Evolutionary conservation across 768 basidiomycete species (phyloP), one percentile per base, ranked within the genome.

Genomic region (Astraeus odoratus): DNA sequence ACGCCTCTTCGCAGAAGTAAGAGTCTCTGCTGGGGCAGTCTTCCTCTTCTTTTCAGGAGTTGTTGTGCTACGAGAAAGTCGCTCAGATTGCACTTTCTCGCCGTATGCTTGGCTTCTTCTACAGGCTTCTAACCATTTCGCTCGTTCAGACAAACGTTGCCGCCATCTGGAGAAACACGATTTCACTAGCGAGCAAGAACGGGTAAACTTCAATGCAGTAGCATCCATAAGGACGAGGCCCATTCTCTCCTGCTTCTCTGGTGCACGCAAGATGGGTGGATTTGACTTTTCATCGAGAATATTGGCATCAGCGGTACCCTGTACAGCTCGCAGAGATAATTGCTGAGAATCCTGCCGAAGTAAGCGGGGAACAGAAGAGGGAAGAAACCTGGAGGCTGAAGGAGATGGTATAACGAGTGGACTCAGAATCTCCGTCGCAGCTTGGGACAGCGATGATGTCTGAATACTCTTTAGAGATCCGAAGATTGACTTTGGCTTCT

Each of bases 71-170:
- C 54, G 56, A 2, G 67, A 59, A 15, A 69, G 54, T 10, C 65
- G 65, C 26, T 63, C 57, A 0, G 56, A 52, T 23, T 63, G 58
- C 8, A 79, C 56, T 53, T 76, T 82, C 47, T 73, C 65, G 35
- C 75, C 74, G 58, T 87, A 87, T 4, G 67, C 69, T 22, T 83
- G 75, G 45, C 81, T 78, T 36, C 76, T 75, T 45, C 62, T 64
- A 47, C 76, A 75, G 1, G 85, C 85, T 40, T 83, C 80, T 4
- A 71, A 55, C 74, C 78, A 86, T n/a, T 70, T 75, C 29, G 63
- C 70, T 42, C 69, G 67, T 26, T 75, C 74, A 1, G 61, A 61
- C 8, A 71, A 51, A 37, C 67, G 67, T 49, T 71, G 60, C 51
- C 69, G 56, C 81, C 81, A 83, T 29, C 48, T 57, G 35, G 54